Evolutionary conservation across 352 stramenopile species (phyloP), one percentile per base, ranked within the genome.

Genomic region (Peronospora belbahrii): DNA sequence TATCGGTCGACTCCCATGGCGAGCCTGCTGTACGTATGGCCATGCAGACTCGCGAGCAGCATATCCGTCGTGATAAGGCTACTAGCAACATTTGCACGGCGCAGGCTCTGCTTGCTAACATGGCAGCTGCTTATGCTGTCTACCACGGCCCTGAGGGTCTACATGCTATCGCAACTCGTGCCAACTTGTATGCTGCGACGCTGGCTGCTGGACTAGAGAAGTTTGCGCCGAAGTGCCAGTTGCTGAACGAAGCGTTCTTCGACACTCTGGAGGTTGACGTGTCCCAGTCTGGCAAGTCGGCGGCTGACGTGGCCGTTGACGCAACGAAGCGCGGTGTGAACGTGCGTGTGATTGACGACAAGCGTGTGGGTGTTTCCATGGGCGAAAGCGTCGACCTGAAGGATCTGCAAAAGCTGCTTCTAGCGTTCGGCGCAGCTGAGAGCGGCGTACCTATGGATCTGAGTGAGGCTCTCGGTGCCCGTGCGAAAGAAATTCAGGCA

Each of bases 11-110:
- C 65, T 83, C 88, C 10, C 68, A 88, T n/a, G 95, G 95, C 20
- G 97, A 98, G 50, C 89, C 80, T 0, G 94, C 87, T 28, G 70
- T 99, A 33, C 86, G 97, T 19, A 99, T 99, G 95, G 96, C 97
- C 14, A 98, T 99, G 94, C 97, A 99, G 77, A 99, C 97, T 6
- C 88, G 97, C 46, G 97, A 99, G 66, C 91, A 97, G 65, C 95
- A 98, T 71, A 99, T 99, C 66, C 88, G 95, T 49, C 88, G 97
- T 45, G 96, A 99, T 72, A 99, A 99, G 75, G 97, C 97, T 4
- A 99, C 97, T 2, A 97, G 78, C 42, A 99, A 99, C 70, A 99
- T 99, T 71, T 99, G 97, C 64, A 99, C 97, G 23, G 96, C 97
- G 0, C 97, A 99, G 71, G 96, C 96, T 32, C 63, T 99, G 38